Evolutionary conservation across 2,329 filamentous ascomycete species (phyloP).

Genomic region (Microdochium paspali): DNA sequence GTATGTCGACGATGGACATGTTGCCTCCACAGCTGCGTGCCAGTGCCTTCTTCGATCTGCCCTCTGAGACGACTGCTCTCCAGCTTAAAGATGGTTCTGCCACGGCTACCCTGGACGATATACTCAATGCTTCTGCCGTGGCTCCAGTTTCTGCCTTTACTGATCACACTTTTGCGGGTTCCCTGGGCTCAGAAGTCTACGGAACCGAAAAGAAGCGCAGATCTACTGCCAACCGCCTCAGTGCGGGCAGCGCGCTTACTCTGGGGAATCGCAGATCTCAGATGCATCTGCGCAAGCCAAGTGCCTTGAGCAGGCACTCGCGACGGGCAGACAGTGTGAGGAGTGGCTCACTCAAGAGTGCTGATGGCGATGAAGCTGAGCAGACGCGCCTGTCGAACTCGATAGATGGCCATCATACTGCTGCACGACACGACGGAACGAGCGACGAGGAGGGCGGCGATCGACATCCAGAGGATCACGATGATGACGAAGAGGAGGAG

Average conservation of each 20-base stretch:
- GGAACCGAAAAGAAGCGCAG: slow-evolving; percentile 47
- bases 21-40: slow-evolving; percentile 80
- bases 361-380: slow-evolving; percentile 14
- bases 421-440: slow-evolving; percentile 4
- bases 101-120: slow-evolving; percentile 79
- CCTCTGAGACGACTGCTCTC: slow-evolving; percentile 39
- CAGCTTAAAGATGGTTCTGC: slow-evolving; percentile 70
- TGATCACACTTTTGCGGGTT: slow-evolving; percentile 75
- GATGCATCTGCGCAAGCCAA: slow-evolving; percentile 34
- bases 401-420: slow-evolving; percentile 16
- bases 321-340: slow-evolving; percentile 11
- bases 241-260: slow-evolving; percentile 12
- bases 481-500: slow-evolving; percentile 33
- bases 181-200: slow-evolving; percentile 67
- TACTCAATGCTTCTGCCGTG: slow-evolving; percentile 78
- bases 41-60: slow-evolving; percentile 81
- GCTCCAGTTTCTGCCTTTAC: slow-evolving; percentile 89
- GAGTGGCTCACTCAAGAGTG: slow-evolving; percentile 4
- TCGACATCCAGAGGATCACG: slow-evolving; percentile 26
- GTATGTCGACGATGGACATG: slow-evolving; percentile 32
- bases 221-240: slow-evolving; percentile 18
- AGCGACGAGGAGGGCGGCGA: slow-evolving; percentile 14
- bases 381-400: slow-evolving; percentile 12
- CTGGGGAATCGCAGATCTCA: slow-evolving; percentile 39
- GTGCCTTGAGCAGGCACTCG: slow-evolving; percentile 17